Base-by-base conservation (phyloP, 108 stramenopile species). In the Pseudonitzschia delicatissima region DNA sequence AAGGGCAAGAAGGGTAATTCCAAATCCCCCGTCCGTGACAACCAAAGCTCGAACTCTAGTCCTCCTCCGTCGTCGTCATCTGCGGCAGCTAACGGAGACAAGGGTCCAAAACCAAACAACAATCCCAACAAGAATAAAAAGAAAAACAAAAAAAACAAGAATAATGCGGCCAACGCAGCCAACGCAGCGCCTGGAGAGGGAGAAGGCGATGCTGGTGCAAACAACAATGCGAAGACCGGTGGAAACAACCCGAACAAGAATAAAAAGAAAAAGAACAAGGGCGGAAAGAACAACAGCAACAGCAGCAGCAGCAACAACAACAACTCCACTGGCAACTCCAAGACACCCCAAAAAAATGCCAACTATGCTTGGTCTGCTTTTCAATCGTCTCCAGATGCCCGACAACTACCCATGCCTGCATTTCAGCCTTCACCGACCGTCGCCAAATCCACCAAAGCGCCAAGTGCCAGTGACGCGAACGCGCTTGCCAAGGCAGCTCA, bases 331-430 rank as follows among this genome's bases (percentile, higher is more conserved):
- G n/a, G n/a, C 3, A 31, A 55, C 17, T 28, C 15, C 29, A 49
- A n/a, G n/a, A 49, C 15, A 20, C 53, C 53, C 13, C 28, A 55
- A 1, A 55, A 55, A 27, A 36, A 61, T 35, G 71, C 67, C 5
- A 87, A 84, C 62, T 92, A 78, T 71, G 90, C 90, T 5, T 92
- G 90, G 90, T 85, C 83, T 50, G 90, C 90, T 1, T 92, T 88
- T 70, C 90, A 92, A 57, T 85, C 86, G 33, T 82, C 86, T 60
- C 90, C 90, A 0, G 90, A 92, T 80, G 86, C 90, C 11, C 77
- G 81, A 37, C 72, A 84, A 1, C 52, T 92, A 11, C 90, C 90
- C 5, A 68, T 84, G 47, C 83, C 83, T 17, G 79, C 83, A 7
- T 84, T 84, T 75, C 61, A 62, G 25, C 69, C 78, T n/a, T 55